phyloP scores from a whole-genome alignment of 352 stramenopile genomes.

The Elongisporangium undulatum region DNA sequence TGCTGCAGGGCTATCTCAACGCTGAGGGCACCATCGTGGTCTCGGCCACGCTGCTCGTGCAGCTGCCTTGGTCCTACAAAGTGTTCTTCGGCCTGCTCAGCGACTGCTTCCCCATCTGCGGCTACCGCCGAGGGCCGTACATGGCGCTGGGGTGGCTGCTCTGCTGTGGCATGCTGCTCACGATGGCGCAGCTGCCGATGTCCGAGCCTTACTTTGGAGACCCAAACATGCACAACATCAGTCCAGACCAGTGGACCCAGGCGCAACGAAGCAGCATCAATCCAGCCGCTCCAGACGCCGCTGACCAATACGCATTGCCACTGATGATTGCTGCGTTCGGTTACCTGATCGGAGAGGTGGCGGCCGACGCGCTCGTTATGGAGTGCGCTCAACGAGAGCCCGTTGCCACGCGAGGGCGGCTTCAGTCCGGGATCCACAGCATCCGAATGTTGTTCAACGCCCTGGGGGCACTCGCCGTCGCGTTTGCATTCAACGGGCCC shows the following conservation, averaged over 20 bases:
- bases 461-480: slow-evolving; percentile 27
- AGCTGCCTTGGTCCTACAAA: slow-evolving; percentile 46
- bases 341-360: slow-evolving; percentile 41
- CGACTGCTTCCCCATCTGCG: slow-evolving; percentile 40
- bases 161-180: slow-evolving; percentile 22
- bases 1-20: slow-evolving; percentile 44
- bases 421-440: slow-evolving; percentile 40
- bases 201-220: slow-evolving; percentile 34
- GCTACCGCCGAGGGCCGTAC: slow-evolving; percentile 37
- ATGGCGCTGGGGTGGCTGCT: slow-evolving; percentile 40
- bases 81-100: slow-evolving; percentile 41
- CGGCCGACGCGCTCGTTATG: slow-evolving; percentile 54
- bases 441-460: slow-evolving; percentile 34
- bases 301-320: slow-evolving; percentile 33
- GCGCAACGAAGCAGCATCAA: slow-evolving; percentile 30
- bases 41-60: slow-evolving; percentile 34
- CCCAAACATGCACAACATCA: slow-evolving; percentile 23
- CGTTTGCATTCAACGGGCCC: slow-evolving; percentile 32
- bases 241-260: slow-evolving; percentile 21
- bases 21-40: slow-evolving; percentile 37
- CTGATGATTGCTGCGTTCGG: slow-evolving; percentile 56
- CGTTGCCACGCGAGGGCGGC: slow-evolving; percentile 26
- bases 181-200: slow-evolving; percentile 22
- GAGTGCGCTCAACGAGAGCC: slow-evolving; percentile 46
- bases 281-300: slow-evolving; percentile 14